A percentile compares a stretch with the other conserved stretches of the same genome.
Evolutionary conservation across 1,139 yeast species (phyloP).

Genomic region (Saccharomycopsis crataegensis): DNA sequence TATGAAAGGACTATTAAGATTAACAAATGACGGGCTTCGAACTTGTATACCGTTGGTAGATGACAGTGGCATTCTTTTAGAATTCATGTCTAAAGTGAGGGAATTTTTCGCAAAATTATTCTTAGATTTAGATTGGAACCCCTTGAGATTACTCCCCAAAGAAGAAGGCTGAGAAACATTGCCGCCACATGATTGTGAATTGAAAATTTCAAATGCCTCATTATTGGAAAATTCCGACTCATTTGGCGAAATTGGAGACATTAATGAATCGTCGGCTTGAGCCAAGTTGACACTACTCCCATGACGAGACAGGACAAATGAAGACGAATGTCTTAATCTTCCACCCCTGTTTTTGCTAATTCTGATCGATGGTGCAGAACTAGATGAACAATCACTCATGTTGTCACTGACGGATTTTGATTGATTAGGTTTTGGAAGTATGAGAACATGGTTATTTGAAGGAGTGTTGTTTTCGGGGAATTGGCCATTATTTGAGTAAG

Average conservation of each 20-base stretch:
- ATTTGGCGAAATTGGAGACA: constrained; percentile 13
- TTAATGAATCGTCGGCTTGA: background rate
- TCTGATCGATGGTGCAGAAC: constrained; percentile 12
- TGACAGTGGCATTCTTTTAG: background rate
- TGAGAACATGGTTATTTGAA: constrained; percentile 17
- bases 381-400: constrained; percentile 20
- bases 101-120: background rate
- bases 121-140: background rate
- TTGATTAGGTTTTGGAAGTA: constrained; percentile 22
- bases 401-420: constrained; percentile 20
- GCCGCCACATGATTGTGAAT: background rate
- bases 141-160: background rate
- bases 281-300: background rate
- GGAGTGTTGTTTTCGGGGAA: background rate
- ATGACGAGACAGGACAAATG: background rate
- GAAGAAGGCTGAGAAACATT: background rate
- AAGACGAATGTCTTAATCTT: constrained; percentile 9
- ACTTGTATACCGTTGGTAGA: background rate
- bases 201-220: background rate
- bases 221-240: constrained; percentile 2
- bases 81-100: background rate
- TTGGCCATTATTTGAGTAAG: too few relatives aligned
- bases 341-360: constrained; percentile 4
- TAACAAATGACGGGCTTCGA: too few relatives aligned
- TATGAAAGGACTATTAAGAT: too few relatives aligned